Conservation (phyloP, 2,329 filamentous ascomycete species). For the Ramichloridium luteum region DNA sequence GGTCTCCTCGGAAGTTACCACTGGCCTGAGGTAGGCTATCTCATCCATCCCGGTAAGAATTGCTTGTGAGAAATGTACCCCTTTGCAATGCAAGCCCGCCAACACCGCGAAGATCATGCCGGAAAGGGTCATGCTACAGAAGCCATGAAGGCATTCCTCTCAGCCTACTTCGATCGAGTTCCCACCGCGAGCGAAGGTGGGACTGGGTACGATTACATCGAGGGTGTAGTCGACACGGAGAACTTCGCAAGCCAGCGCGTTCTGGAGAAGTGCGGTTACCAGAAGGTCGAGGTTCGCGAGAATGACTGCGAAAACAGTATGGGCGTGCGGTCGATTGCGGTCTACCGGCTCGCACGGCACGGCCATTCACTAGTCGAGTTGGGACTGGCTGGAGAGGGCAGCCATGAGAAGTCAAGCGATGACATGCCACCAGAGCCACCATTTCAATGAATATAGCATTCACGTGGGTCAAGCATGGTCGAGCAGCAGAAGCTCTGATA, state of each 20-base stretch:
- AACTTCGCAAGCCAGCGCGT: slow-evolving; percentile 47
- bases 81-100: no score
- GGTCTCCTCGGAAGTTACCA: slow-evolving; percentile 32
- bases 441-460: no score
- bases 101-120: slow-evolving; percentile 13
- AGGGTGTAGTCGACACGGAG: slow-evolving; percentile 35
- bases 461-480: no score
- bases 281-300: slow-evolving; percentile 32
- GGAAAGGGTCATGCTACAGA: slow-evolving; percentile 34
- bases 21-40: slow-evolving; percentile 32
- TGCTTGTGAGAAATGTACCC: no score
- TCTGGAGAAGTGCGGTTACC: slow-evolving; percentile 45
- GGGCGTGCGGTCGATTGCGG: slow-evolving; percentile 23
- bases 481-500: no score
- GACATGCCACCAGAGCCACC: no score
- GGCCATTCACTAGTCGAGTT: neutral
- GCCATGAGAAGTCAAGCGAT: no score
- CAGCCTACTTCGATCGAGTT: slow-evolving; percentile 29
- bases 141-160: slow-evolving; percentile 30
- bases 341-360: slow-evolving; percentile 19
- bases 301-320: slow-evolving; percentile 27
- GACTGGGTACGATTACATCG: slow-evolving; percentile 26
- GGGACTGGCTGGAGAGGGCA: no score
- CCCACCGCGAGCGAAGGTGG: slow-evolving; percentile 15
- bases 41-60: slow-evolving; percentile 28